A percentile compares a stretch with the other conserved stretches of the same genome.
Conservation (phyloP, 2,329 filamentous ascomycete species). For the Neonectria faginata region DNA sequence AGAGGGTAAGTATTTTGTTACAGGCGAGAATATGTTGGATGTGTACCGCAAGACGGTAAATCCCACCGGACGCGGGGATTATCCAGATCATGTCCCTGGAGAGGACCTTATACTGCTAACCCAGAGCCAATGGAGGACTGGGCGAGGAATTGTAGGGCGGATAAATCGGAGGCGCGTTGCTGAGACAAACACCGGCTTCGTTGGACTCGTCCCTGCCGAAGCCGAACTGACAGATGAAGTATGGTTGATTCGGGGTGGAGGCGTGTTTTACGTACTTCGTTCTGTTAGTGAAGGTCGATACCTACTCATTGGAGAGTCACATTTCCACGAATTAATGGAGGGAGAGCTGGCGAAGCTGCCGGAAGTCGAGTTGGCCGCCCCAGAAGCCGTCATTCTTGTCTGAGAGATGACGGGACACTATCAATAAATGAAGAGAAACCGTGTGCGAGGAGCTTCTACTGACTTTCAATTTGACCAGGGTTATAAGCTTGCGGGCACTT, state of each 20-base stretch:
- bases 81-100: constrained; percentile 1
- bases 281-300: background rate
- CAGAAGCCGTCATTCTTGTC: constrained; percentile 1
- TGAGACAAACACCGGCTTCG: background rate
- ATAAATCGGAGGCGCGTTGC: constrained; percentile 10
- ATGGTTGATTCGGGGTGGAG: constrained; percentile 6
- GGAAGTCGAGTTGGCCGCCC: background rate
- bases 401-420: background rate
- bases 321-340: constrained; percentile 5
- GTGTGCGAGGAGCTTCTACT: background rate
- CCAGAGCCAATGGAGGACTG: constrained; percentile 4
- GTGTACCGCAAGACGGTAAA: constrained; percentile 7
- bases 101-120: constrained; percentile 5
- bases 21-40: constrained; percentile 8
- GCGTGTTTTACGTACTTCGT: constrained; percentile 10
- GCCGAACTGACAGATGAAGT: constrained; percentile 3
- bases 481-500: background rate
- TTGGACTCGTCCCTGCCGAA: constrained; percentile 4
- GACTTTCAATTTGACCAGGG: background rate
- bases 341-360: background rate
- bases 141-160: constrained; percentile 2
- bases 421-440: background rate
- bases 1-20: background rate
- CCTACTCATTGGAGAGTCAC: constrained; percentile 1
- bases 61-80: background rate